Evolutionary conservation across 2,329 filamentous ascomycete species (phyloP).

Genomic region (Cladobotryum mycophilum): DNA sequence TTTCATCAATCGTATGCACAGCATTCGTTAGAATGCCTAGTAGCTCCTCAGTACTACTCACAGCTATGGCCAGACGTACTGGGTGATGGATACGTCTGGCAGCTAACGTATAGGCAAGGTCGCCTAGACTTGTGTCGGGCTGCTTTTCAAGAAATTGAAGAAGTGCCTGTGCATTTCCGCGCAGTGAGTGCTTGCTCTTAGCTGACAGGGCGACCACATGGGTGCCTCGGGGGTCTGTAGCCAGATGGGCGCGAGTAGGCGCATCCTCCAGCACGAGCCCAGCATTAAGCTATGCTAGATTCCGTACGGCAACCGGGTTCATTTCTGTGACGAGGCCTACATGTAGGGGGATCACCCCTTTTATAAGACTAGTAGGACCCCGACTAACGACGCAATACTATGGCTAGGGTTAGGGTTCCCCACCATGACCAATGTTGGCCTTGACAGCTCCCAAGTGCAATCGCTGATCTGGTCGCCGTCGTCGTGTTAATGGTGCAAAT

Average conservation of each 20-base stretch:
- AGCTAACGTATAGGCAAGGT: conserved; percentile 43
- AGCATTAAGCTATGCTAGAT: conserved; percentile 35
- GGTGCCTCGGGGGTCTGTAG: conserved; percentile 43
- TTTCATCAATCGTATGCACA: background rate
- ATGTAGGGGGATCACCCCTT: conserved; percentile 45
- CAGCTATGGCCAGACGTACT: background rate
- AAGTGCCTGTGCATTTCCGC: conserved; percentile 49
- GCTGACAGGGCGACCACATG: conserved; percentile 52
- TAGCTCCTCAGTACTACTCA: background rate
- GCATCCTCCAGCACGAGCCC: conserved; percentile 51
- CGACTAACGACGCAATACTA: conserved; percentile 48
- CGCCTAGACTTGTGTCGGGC: conserved; percentile 45
- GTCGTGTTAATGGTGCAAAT: conserved; percentile 42
- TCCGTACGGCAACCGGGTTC: conserved; percentile 36
- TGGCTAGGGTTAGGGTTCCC: conserved; percentile 58
- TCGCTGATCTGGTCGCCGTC: conserved; percentile 38
- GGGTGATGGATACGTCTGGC: conserved; percentile 20
- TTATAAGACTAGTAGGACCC: conserved; percentile 48
- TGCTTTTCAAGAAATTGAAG: conserved; percentile 47
- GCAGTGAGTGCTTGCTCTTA: conserved; percentile 48
- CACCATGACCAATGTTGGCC: conserved; percentile 58
- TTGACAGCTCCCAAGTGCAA: conserved; percentile 60
- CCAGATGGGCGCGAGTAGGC: conserved; percentile 55
- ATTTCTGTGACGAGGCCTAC: conserved; percentile 45
- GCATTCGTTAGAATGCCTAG: background rate